These are phyloP conservation scores for Penicillium bovifimosum DNA, from an alignment of 495 filamentous ascomycete genomes.

Conservation along the genomic window DNA sequence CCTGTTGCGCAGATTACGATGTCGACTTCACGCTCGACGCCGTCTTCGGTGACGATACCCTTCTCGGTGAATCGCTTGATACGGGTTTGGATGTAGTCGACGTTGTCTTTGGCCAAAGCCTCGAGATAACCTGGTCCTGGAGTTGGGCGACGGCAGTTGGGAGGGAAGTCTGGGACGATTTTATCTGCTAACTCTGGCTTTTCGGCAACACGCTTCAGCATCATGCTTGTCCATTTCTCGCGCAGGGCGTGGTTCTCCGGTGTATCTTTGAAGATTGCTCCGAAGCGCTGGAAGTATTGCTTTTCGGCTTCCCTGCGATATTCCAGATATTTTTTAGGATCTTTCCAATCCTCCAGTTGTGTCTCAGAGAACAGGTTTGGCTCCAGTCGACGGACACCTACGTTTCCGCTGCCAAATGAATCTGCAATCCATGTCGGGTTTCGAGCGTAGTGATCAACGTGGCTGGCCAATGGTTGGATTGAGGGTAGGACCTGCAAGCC, in stretches of 20 bases:
- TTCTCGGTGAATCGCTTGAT: conserved; percentile 54
- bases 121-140: conserved; percentile 71
- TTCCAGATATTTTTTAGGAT: conserved; percentile 43
- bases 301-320: conserved; percentile 49
- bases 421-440: conserved; percentile 66
- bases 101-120: conserved; percentile 58
- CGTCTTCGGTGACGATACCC: conserved; percentile 52
- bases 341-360: conserved; percentile 42
- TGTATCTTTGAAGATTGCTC: conserved; percentile 49
- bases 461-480: conserved; percentile 50
- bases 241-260: conserved; percentile 44
- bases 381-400: conserved; percentile 35
- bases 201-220: conserved; percentile 44
- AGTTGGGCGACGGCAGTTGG: conserved; percentile 64
- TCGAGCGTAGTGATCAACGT: conserved; percentile 61
- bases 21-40: conserved; percentile 46
- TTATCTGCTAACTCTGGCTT: conserved; percentile 51
- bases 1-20: conserved; percentile 66
- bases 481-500: conserved; percentile 52
- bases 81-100: conserved; percentile 49
- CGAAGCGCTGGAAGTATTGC: conserved; percentile 54
- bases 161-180: conserved; percentile 59
- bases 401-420: conserved; percentile 37
- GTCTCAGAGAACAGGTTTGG: conserved; percentile 48
- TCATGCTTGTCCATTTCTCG: conserved; percentile 47